Percentiles rank a stretch among this genome's conserved stretches.
Conservation (phyloP, 1,284 basidiomycete genomes). For the Thelephora terrestris region DNA sequence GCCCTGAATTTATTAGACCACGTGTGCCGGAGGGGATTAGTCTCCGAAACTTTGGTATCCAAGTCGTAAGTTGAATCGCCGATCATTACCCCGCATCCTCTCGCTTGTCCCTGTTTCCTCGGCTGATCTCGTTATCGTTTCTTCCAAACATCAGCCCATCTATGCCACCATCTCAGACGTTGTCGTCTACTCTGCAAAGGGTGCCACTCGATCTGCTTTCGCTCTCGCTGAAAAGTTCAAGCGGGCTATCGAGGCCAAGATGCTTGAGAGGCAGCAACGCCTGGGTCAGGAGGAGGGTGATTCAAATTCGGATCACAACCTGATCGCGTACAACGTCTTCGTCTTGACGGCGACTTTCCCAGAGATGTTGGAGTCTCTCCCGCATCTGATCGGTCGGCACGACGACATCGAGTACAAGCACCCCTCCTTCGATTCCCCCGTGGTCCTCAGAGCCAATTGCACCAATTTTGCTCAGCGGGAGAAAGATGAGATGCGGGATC, state of each 20-base stretch:
- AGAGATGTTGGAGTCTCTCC: conserved; percentile 35
- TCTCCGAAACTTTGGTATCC: conserved; percentile 74
- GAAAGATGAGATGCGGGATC: conserved; percentile 81
- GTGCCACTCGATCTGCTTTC: conserved; percentile 41
- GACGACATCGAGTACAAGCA: conserved; percentile 12
- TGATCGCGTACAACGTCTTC: conserved; percentile 79
- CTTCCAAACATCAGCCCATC: conserved; percentile 44
- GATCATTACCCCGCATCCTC: conserved; percentile 7
- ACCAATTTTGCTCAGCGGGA: conserved; percentile 72
- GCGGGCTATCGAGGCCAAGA: conserved; percentile 46
- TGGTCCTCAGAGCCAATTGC: conserved; percentile 37
- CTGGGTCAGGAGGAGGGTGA: neutral
- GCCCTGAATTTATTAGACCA: conserved; percentile 43
- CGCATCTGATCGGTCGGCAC: conserved; percentile 35
- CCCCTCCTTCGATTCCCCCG: conserved; percentile 15
- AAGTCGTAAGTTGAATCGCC: conserved; percentile 48
- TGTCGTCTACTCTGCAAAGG: conserved; percentile 72
- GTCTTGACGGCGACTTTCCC: conserved; percentile 57
- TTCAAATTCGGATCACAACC: conserved; percentile 19
- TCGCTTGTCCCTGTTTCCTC: neutral
- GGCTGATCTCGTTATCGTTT: conserved; percentile 5
- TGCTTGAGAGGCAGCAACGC: conserved; percentile 24
- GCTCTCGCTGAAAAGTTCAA: conserved; percentile 49
- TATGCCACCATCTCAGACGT: conserved; percentile 87
- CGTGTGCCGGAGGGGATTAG: conserved; percentile 67